Evolutionary conservation across 2,329 filamentous ascomycete genomes (phyloP), one percentile per base, ranked within the genome.

Genomic region (Leptographium radiaticola): DNA sequence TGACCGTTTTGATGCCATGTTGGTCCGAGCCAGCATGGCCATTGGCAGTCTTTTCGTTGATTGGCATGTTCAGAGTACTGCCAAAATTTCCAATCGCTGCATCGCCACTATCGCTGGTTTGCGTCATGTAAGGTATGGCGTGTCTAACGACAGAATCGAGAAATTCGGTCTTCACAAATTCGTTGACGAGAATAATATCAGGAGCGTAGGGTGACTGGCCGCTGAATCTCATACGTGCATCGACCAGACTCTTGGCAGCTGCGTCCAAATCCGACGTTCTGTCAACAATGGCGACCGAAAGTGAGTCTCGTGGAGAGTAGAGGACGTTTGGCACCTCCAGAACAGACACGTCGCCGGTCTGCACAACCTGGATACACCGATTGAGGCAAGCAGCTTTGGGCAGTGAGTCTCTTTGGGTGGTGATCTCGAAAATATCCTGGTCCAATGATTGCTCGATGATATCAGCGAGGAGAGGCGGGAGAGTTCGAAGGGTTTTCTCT

Each of bases 101-200:
- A 4, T 20, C 20, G 15, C 3, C 25, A 11, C 2, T 13, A 25
- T 7, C n/a, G 15, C 15, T 9, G 9, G 10, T 11, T 11, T 42
- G 48, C 2, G 54, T 47, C 49, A 54, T 51, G 52, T 58, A 56
- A 1, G 6, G 56, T 30, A 62, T 63, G 9, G 65, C 62, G 30
- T 73, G 68, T 40, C 67, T 65, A 15, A 73, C 63, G 6, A 74
- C 69, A 0, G 74, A 73, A 48, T 75, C 69, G 0, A 79, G 62
- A 58, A 84, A 82, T 0, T 71, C 68, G 53, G 75, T 70, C 65
- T 77, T 76, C 4, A 72, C 68, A 55, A 75, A 84, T 57, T 84
- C 81, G 56, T 84, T 82, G n/a, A 85, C 80, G 0, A 84, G 65
- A 0, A 84, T 75, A 0, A 83, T 34, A 59, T 84, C 80, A 0